Evolutionary conservation across 2,329 filamentous ascomycete species (phyloP), one percentile per base, ranked within the genome.

Genomic region (Fusarium paranaense): DNA sequence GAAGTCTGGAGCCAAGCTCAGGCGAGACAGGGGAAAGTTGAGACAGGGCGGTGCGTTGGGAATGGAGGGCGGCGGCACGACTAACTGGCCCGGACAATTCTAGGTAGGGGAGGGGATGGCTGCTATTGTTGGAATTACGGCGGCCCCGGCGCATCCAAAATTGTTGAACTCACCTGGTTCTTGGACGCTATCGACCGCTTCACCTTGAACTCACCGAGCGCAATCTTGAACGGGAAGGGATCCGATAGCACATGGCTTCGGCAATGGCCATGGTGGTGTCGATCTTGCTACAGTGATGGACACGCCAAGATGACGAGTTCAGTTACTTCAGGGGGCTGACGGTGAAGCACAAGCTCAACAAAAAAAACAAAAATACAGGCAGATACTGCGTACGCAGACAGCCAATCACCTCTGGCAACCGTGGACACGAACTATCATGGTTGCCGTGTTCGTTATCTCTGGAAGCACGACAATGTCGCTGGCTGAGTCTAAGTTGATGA

Each of bases 91-190:
- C 27, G 58, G 35, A 33, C n/a, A 25, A 35, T 25, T 33, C 20
- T 33, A 58, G 32, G 33, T 22, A 54, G 25, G n/a, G 18, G 40
- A 50, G 42, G 45, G 59, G 59, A 52, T 42, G 16, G 67, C 67
- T 78, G 62, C 66, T 75, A 74, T 78, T 76, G 69, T 75, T 75
- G 76, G 70, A 78, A 66, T 62, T 61, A 67, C 61, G 63, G 59
- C 52, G 62, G 56, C 18, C 60, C 64, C 10, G 22, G 63, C 50
- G 52, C 62, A 60, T 63, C 57, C 62, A 73, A 40, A 73, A 67
- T 40, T 75, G 75, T 77, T 77, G 75, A 77, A 76, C 71, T 58
- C 57, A 64, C 57, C 47, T 52, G 60, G 27, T 33, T 50, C 68
- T 54, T 61, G 60, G 58, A 61, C 56, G 52, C 47, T 27, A 30